phyloP scores from a whole-genome alignment of 2,329 filamentous ascomycete genomes.

The Neonectria magnoliae region DNA sequence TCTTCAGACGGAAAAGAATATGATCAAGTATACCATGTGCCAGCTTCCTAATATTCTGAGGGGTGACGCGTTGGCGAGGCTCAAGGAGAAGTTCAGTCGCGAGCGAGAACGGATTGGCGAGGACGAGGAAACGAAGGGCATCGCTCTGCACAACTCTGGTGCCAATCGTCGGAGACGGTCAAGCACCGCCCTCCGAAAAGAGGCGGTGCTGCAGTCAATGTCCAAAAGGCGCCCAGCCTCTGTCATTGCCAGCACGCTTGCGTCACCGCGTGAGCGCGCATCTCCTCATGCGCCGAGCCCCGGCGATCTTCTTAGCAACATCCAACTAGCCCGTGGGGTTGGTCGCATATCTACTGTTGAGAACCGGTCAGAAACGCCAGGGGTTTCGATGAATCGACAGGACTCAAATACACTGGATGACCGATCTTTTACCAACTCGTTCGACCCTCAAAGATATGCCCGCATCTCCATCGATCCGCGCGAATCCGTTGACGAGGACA shows the following conservation, averaged over 20 bases:
- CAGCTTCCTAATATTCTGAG: slow-evolving; percentile 91
- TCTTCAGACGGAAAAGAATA: slow-evolving; percentile 88
- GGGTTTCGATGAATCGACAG: slow-evolving; percentile 46
- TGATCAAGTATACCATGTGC: slow-evolving; percentile 91
- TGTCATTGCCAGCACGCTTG: slow-evolving; percentile 53
- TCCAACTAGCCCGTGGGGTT: slow-evolving; percentile 73
- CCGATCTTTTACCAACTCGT: slow-evolving; percentile 65
- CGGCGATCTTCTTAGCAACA: slow-evolving; percentile 83
- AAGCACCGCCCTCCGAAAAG: slow-evolving; percentile 79
- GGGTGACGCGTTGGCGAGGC: slow-evolving; percentile 80
- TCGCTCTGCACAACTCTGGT: slow-evolving; percentile 88
- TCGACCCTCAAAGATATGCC: slow-evolving; percentile 60
- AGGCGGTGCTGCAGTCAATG: slow-evolving; percentile 78
- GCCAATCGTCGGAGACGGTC: slow-evolving; percentile 74
- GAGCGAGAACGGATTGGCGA: slow-evolving; percentile 84
- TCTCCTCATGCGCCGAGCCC: slow-evolving; percentile 67
- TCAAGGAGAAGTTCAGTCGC: slow-evolving; percentile 92
- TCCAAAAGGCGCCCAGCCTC: slow-evolving; percentile 58
- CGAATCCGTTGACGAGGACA: slow-evolving; percentile 88
- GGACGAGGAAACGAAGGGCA: slow-evolving; percentile 86
- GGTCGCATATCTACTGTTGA: slow-evolving; percentile 53
- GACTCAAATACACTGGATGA: slow-evolving; percentile 59
- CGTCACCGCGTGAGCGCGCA: slow-evolving; percentile 52
- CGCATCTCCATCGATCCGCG: slow-evolving; percentile 71
- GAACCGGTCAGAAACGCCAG: slow-evolving; percentile 23